Base-by-base conservation (phyloP, 2,329 filamentous ascomycete genomes). In the Fonsecaea multimorphosa region DNA sequence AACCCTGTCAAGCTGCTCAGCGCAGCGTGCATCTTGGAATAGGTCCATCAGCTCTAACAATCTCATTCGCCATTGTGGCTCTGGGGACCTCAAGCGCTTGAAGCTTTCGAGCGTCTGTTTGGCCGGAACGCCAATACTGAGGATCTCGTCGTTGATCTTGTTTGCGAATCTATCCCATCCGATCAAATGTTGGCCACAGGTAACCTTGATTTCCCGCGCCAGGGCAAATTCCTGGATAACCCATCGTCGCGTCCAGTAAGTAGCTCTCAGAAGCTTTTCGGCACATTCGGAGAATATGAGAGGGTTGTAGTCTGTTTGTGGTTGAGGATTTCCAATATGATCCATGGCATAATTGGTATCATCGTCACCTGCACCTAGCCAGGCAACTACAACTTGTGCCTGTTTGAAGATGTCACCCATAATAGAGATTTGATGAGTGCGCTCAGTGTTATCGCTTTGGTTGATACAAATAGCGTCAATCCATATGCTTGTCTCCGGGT, bases 151-250 rank as follows among this genome's bases (percentile, higher is more conserved):
- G 34, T 36, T 36, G 34, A 36, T 36, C 4, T 2, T 14, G 7
- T 36, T 36, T 9, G 34, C 12, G 34, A 36, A 36, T 2, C 32
- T 54, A 29, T 29, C 22, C 52, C 52, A 31, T 27, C 29, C 29
- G 11, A 24, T 54, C 52, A 54, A 14, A 54, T 29, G 24, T 31
- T 3, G 22, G 3, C 52, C 52, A 54, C 52, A 54, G 27, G 29
- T 24, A 54, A 54, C 14, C 16, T 11, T 54, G 16, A 54, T n/a
- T 31, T 62, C 51, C 32, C 40, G 34, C 19, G 54, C 56, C 32
- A 65, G 49, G 16, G 36, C 58, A 27, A 65, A 32, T 29, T 65
- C 63, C 36, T 65, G 58, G n/a, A 65, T 65, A 34, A 62, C 61
- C 63, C 58, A 65, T 27, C 53, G 44, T 34, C 62, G 31, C 24